A percentile compares a stretch with the other conserved stretches of the same genome.
Evolutionary conservation across 192 early-diverging fungal species (phyloP).

Genomic region (Backusella circina): DNA sequence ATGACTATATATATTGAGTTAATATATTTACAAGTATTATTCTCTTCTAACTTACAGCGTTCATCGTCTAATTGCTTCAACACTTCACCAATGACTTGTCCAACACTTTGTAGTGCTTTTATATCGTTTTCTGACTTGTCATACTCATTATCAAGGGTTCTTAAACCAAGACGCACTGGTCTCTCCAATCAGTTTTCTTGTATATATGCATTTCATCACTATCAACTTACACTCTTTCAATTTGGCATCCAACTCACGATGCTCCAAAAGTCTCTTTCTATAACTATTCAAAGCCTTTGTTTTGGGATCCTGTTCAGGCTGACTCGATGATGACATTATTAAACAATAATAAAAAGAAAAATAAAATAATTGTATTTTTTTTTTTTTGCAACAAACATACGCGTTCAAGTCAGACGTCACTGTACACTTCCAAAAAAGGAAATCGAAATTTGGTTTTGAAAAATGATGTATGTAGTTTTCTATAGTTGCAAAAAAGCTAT

Average conservation of each 20-base stretch:
- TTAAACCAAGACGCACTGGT: conserved; percentile 76
- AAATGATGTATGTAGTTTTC: neutral
- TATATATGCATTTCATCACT: neutral
- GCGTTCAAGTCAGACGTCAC: conserved; percentile 1
- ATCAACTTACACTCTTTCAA: conserved; percentile 79
- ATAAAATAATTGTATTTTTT: neutral
- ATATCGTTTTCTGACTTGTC: conserved; percentile 97
- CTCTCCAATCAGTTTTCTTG: neutral
- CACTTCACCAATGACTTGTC: conserved; percentile 98
- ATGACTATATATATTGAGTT: too few species aligned
- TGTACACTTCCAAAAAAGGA: neutral
- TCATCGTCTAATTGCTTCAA: conserved; percentile 97
- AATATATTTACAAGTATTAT: too few species aligned
- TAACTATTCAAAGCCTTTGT: conserved; percentile 81
- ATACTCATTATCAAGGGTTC: conserved; percentile 85
- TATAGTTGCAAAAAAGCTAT: neutral
- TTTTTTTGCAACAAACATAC: neutral
- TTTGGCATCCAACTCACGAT: conserved; percentile 93
- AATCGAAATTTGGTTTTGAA: neutral
- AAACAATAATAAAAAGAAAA: neutral
- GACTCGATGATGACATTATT: conserved; percentile 24
- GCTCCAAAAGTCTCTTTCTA: conserved; percentile 85
- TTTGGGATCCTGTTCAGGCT: conserved; percentile 57
- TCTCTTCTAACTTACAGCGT: conserved; percentile 84
- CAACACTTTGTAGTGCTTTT: conserved; percentile 97